Base-by-base conservation (phyloP, 306 rosid genomes). In the Citrullus colocynthis region DNA sequence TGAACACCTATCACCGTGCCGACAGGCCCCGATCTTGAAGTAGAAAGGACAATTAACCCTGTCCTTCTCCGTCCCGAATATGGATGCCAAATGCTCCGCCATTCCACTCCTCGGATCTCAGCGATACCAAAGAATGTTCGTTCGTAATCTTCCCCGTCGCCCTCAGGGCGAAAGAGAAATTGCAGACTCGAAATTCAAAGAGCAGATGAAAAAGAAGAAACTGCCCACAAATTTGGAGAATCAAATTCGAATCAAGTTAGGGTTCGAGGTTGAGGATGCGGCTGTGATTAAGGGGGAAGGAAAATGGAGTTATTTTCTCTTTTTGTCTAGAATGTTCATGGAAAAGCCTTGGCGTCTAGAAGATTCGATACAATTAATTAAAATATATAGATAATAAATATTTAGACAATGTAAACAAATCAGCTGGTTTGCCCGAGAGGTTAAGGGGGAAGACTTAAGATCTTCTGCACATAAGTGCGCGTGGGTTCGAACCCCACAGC, bases 401-500 rank as follows among this genome's bases (percentile, higher is more conserved):
- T 24, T 24, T 0, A 24, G 1, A 24, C 28, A 24, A 24, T 24
- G 0, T 0, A 24, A 24, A 9, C 51, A 45, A 16, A 41, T 4
- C 0, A 34, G 90, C 90, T 85, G 91, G 89, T 88, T 88, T 88
- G 91, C 91, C 91, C 88, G 91, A 86, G 89, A 63, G 91, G 91
- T 85, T 88, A 88, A 88, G 89, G 89, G 91, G 91, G 86, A 85
- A 84, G 91, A 88, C 91, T 88, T 88, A 85, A 86, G 89, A 88
- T 86, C 89, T 88, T 86, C 88, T 84, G 88, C 89, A 83, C 86
- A 81, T 21, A 88, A 83, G 86, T 88, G 90, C 90, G 90, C 88
- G 90, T 86, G 88, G 88, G 92, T 88, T 88, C 87, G 84, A 88
- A 88, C 90, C 92, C 90, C 90, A 88, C 88, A 85, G 92, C 87